Evolutionary conservation across 2,329 filamentous ascomycete species (phyloP), one percentile per base, ranked within the genome.

Genomic region (Pseudocercospora cruenta): DNA sequence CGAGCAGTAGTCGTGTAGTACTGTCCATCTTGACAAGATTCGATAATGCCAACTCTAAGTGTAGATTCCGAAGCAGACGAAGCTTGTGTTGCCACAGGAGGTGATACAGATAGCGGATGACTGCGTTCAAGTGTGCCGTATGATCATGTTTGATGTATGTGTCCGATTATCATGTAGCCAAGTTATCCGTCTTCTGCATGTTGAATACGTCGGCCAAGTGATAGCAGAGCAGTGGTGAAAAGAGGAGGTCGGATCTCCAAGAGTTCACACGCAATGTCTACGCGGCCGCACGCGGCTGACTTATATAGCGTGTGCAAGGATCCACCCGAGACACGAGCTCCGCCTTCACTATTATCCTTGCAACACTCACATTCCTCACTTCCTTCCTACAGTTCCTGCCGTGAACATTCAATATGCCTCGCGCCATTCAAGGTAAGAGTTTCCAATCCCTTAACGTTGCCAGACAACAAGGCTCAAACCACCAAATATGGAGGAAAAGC

Each of bases 381-480:
- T 33, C 31, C 10, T 33, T 36, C 33, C 33, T 12, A 36, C 14
- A 36, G 12, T 16, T 26, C 51, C 22, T 26, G 2, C 43, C 36
- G 49, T 53, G 24, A 31, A 51, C 43, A 57, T 47, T 5, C 60
- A 66, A 21, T 2, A 74, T 74, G 72, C 72, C 72, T 24, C 67
- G 71, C 28, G 72, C 72, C 19, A 69, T 69, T 19, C 66, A 69
- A 62, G 72, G 72, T 74, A 68, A 47, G 62, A 3, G 28, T 9
- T 21, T 19, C n/a, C 2, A 33, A 33, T 49, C 22, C 4, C 33
- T 3, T 5, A 6, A 24, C 65, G 19, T 31, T 28, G 2, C 39
- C 39, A 43, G 8, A 43, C 33, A 43, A 19, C 39, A 43, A n/a
- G 4, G 16, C 39, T 43, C 16, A 7, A 19, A 7, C 16, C 16